Evolutionary conservation across 306 rosid genomes (phyloP).

Genomic region (Spatholobus suberectus): DNA sequence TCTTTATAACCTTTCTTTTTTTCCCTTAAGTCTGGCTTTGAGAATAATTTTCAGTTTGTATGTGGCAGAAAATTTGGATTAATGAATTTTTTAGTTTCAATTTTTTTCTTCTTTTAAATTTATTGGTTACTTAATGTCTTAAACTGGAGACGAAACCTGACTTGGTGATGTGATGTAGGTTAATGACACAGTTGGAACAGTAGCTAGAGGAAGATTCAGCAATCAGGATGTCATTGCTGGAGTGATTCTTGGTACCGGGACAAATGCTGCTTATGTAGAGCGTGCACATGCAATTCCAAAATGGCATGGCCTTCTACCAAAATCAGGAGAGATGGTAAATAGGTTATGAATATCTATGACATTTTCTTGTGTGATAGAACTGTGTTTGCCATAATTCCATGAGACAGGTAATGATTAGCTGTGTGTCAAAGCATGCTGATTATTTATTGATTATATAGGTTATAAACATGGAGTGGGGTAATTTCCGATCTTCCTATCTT

Average conservation of each 20-base stretch:
- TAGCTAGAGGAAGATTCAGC: conserved; percentile 85
- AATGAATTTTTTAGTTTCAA: conserved; percentile 15
- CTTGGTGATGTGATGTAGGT: conserved; percentile 63
- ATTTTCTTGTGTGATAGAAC: not conserved
- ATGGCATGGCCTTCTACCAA: conserved; percentile 85
- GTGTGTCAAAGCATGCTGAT: conserved; percentile 8
- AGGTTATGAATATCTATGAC: conserved; percentile 7
- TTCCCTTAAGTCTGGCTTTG: not conserved
- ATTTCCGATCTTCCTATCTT: conserved; percentile 85
- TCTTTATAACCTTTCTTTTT: conserved; percentile 10
- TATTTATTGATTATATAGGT: conserved; percentile 57
- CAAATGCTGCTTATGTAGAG: conserved; percentile 97
- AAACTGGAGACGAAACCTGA: conserved; percentile 37
- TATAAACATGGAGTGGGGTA: conserved; percentile 99
- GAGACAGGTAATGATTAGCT: conserved; percentile 4
- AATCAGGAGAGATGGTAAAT: conserved; percentile 94
- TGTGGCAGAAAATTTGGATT: conserved; percentile 15
- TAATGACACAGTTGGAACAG: conserved; percentile 94
- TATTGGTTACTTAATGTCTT: conserved; percentile 10
- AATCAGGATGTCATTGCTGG: conserved; percentile 84
- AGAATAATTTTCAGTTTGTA: conserved; percentile 27
- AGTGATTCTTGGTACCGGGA: conserved; percentile 97
- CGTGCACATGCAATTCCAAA: conserved; percentile 91
- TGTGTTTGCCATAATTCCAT: not conserved
- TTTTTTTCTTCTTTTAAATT: not conserved